Percentiles rank a stretch among this genome's conserved stretches.
Evolutionary conservation across 306 rosid species (phyloP).

Genomic region (Datisca glomerata): DNA sequence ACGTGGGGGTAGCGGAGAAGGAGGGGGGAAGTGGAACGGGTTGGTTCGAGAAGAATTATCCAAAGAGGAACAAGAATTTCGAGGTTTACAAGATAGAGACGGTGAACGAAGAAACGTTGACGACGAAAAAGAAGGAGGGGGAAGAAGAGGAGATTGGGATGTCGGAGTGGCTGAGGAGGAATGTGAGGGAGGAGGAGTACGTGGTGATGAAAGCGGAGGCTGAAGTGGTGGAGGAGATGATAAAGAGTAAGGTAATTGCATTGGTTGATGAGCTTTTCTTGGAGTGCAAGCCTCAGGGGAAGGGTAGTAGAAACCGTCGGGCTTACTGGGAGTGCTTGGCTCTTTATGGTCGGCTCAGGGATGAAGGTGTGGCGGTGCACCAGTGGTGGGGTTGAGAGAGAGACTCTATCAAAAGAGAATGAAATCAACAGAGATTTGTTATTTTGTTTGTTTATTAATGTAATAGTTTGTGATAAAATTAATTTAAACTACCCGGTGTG

Average conservation of each 20-base stretch:
- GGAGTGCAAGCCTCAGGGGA: constrained; percentile 54
- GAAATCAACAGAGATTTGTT: no score
- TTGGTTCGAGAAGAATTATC: constrained; percentile 55
- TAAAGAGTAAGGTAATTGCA: constrained; percentile 28
- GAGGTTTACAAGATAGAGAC: constrained; percentile 57
- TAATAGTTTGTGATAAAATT: no score
- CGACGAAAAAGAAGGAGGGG: constrained; percentile 13
- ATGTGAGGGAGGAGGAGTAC: constrained; percentile 60
- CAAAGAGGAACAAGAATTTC: constrained; percentile 51
- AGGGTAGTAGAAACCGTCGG: constrained; percentile 20
- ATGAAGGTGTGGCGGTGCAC: constrained; percentile 86
- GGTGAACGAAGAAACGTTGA: constrained; percentile 1
- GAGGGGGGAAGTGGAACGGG: constrained; percentile 28
- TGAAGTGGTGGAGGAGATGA: constrained; percentile 69
- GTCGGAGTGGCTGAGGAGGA: constrained; percentile 55
- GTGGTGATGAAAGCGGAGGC: constrained; percentile 89
- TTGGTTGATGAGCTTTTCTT: constrained; percentile 81
- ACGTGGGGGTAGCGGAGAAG: constrained; percentile 43
- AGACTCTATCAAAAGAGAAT: constrained; percentile 1
- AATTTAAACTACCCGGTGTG: no score
- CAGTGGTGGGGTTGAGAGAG: constrained; percentile 74
- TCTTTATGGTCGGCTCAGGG: constrained; percentile 58
- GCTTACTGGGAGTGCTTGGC: constrained; percentile 92
- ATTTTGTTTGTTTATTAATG: no score
- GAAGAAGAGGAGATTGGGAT: constrained; percentile 30